Base-by-base conservation (phyloP, 2,329 filamentous ascomycete genomes). In the Botrytis cinerea region DNA sequence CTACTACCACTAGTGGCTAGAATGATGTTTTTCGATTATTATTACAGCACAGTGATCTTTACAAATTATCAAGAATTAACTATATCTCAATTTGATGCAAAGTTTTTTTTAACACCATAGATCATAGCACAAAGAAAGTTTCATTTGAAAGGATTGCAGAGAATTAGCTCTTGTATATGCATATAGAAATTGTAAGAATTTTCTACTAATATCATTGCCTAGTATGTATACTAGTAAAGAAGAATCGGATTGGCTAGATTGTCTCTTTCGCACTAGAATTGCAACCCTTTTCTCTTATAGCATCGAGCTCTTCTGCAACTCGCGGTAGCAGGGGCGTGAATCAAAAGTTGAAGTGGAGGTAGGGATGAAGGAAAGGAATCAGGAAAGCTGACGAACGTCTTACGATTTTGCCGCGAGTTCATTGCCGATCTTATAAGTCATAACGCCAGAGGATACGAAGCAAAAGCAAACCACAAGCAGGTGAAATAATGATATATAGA, bases 131-230 rank as follows among this genome's bases (percentile, higher is more conserved):
- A 57, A 57, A 18, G 7, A 57, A 9, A 57, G 12, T 18, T 28
- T 32, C 6, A 18, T 57, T 18, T 2, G 0, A 18, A 28, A 28
- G 16, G 1, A 1, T 18, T 28, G n/a, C 5, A 4, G 51, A 32
- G 18, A 6, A 57, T 1, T 28, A 18, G 14, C n/a, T 5, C 51
- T 4, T 57, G 0, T 0, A 32, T 57, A 28, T 57, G 51, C 9
- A 0, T 8, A 9, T 9, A 4, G 4, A 8, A 3, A 18, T 8
- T 57, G 7, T 18, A n/a, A 54, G 2, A n/a, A 16, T 16, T 0
- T 54, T n/a, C 2, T 6, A 2, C 25, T n/a, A 16, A 54, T 16
- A 16, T 16, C 48, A 54, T 0, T 12, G 7, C 46, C 9, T 4
- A 4, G 22, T 32, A 32, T 14, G 6, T 28, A 18, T 28, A 57